Evolutionary conservation across 2,329 filamentous ascomycete genomes (phyloP), one percentile per base, ranked within the genome.

Genomic region (Talaromyces funiculosus): DNA sequence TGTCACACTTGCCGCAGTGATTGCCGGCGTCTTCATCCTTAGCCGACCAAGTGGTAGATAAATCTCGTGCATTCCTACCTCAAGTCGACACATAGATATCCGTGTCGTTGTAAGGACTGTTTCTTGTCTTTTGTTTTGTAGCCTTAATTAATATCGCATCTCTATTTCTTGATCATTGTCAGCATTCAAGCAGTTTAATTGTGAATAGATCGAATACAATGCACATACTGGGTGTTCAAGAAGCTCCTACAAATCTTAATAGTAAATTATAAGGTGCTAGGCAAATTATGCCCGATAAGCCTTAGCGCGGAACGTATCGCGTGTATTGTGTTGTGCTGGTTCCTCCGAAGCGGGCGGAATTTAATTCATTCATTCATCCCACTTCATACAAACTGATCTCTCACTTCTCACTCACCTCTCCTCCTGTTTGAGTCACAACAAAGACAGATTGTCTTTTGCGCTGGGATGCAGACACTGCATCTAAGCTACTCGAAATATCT

Each of bases 1-100:
- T 72, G 92, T 94, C 61, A 92, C 92, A n/a, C 78, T 99, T 70
- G 94, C 93, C 9, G 90, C 95, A 45, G 92, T 96, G 38, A 96
- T 99, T 75, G 82, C 95, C 42, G 90, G 90, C 65, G 93, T 97
- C 10, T 99, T 99, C 78, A 87, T 92, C 43, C 86, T 99, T 69
- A 87, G 90, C 63, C 86, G 92, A 65, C 78, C 87, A 43, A 81
- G 77, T 16, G 80, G 76, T 63, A 77, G 80, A 68, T 77, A 65
- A 71, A 8, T 45, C 43, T 53, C 20, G 24, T 22, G 24, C n/a
- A 20, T 43, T 18, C 29, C 42, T 20, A 47, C 37, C 14, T 55
- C 18, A 14, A 53, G 26, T 35, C 47, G 33, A 47, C n/a, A 35
- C 24, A 53, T 59, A 59, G 57, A 59, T 59, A 53, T 59, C 45